phyloP scores from a whole-genome alignment of 2,329 filamentous ascomycete genomes.

The Ascochyta lentis region DNA sequence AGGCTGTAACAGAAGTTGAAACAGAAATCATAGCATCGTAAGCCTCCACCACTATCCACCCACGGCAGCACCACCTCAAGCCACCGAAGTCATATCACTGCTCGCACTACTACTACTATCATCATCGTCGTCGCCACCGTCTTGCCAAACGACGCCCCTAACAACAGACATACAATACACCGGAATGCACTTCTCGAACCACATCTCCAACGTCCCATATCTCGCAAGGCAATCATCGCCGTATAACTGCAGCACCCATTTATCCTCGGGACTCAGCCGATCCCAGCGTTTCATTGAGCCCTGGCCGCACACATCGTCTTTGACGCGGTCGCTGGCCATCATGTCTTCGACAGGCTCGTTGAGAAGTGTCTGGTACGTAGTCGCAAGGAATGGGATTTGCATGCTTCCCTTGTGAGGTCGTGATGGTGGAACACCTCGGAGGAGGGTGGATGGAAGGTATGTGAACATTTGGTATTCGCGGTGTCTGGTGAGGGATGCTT shows the following conservation, averaged over 20 bases:
- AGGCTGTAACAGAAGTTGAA: neutral
- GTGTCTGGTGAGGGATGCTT: slow-evolving; percentile 18
- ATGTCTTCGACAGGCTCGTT: slow-evolving; percentile 18
- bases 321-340: slow-evolving; percentile 9
- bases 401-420: neutral
- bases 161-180: slow-evolving; percentile 36
- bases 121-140: slow-evolving; percentile 17
- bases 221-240: slow-evolving; percentile 37
- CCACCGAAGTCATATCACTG: neutral
- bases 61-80: neutral
- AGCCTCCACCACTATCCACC: neutral
- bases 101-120: neutral
- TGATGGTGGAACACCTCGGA: neutral
- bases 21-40: neutral
- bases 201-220: slow-evolving; percentile 37
- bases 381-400: slow-evolving; percentile 8
- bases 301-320: slow-evolving; percentile 11
- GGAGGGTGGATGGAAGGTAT: neutral
- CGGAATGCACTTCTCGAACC: slow-evolving; percentile 33
- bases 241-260: slow-evolving; percentile 39
- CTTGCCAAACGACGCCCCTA: slow-evolving; percentile 20
- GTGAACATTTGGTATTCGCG: slow-evolving; percentile 26
- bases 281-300: slow-evolving; percentile 21
- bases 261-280: slow-evolving; percentile 24
- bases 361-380: slow-evolving; percentile 22